Evolutionary conservation across 768 basidiomycete genomes (phyloP), one percentile per base, ranked within the genome.

Genomic region (Mycena venus): DNA sequence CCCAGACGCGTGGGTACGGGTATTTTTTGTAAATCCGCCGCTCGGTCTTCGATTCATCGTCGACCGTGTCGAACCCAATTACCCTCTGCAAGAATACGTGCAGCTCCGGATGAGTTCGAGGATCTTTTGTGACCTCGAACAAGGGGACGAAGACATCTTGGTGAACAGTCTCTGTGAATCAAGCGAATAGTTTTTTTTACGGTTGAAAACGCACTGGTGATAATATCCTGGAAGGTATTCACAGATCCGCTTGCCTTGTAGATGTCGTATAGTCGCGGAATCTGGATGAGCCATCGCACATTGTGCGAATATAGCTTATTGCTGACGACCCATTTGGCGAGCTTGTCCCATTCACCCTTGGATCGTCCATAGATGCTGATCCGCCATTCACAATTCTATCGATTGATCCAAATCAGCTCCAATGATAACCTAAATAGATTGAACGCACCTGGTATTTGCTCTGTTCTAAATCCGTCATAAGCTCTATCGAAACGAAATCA

Each of bases 391-490:
- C 95, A 96, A 77, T 97, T 97, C 94, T 96, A 76, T 47, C 15
- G 25, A 47, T 19, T 25, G 68, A 44, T 19, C 25, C 53, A 7
- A 42, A 34, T 60, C 27, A 9, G 65, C 51, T 42, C 27, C 12
- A 49, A 38, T 23, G 31, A 40, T 17, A 72, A 51, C 36, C 29
- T 23, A 47, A 27, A 34, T 15, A 38, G 51, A 40, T 32, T 19
- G 31, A 27, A 42, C 83, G 56, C 82, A 95, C 95, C 89, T 99
- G 98, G 79, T 99, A 99, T 84, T 99, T 99, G 87, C 95, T 97
- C 81, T 98, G 96, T 81, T 99, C 96, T 34, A 99, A 83, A 91
- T 99, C 98, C n/a, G 88, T 94, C 91, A 99, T 99, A 49, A 99
- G 87, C 89, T 99, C 98, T 99, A 80, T 27, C 11, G 40, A 65